phyloP scores from a whole-genome alignment of 257 asterid genomes.

The Osmanthus fragrans region DNA sequence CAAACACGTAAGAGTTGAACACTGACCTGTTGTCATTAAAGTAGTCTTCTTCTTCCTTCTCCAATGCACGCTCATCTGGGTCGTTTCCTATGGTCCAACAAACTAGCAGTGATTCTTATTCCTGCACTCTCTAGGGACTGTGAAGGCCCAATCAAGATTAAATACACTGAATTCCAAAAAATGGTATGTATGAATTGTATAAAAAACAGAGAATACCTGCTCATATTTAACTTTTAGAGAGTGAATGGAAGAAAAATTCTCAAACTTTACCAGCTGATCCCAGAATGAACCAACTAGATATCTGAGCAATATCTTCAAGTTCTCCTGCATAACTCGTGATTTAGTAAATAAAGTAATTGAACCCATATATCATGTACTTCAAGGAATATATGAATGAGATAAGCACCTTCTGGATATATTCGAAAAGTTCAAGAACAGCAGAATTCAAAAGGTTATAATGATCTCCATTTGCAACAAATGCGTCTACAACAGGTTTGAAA shows the following conservation, averaged over 20 bases:
- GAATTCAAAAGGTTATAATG: constrained; percentile 97
- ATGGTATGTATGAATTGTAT: constrained; percentile 2
- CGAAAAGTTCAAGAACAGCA: constrained; percentile 85
- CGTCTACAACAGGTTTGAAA: constrained; percentile 80
- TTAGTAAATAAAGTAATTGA: constrained; percentile 8
- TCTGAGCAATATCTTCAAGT: constrained; percentile 69
- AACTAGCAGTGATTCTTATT: constrained; percentile 43
- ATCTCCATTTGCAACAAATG: constrained; percentile 78
- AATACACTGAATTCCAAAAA: constrained; percentile 2
- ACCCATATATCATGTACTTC: constrained; percentile 14
- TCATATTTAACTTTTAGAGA: constrained; percentile 85
- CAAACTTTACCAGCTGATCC: constrained; percentile 77
- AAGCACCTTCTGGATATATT: constrained; percentile 75
- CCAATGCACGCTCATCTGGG: constrained; percentile 85
- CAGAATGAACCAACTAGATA: constrained; percentile 84
- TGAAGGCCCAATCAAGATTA: constrained; percentile 25
- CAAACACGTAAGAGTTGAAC: constrained; percentile 8
- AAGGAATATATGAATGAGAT: constrained; percentile 20
- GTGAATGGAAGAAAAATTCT: constrained; percentile 60
- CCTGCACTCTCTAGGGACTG: constrained; percentile 73
- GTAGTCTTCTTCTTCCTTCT: constrained; percentile 95
- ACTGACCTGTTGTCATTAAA: constrained; percentile 86
- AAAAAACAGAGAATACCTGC: constrained; percentile 57
- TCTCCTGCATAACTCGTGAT: constrained; percentile 62
- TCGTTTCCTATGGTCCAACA: constrained; percentile 72